These are phyloP conservation scores for Fusarium compactum DNA, from an alignment of 2,329 filamentous ascomycete species.

Conservation along the genomic window DNA sequence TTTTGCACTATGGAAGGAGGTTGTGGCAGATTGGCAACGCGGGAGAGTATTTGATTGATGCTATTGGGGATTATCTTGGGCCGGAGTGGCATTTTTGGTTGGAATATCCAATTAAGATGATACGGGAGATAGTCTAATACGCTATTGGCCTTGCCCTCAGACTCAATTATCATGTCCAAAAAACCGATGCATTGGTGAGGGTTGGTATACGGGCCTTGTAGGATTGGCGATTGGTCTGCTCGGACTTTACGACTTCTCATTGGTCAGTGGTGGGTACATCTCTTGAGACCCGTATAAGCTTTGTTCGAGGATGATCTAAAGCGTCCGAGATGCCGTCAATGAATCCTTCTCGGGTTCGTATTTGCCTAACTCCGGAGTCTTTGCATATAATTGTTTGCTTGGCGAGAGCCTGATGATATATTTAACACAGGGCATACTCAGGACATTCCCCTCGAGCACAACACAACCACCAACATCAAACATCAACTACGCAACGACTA, in stretches of 20 bases:
- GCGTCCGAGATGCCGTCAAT: fast-evolving
- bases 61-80: conserved; percentile 14
- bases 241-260: not conserved
- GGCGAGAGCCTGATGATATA: not conserved
- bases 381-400: not conserved
- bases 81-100: conserved; percentile 30
- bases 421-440: not conserved
- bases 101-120: not conserved
- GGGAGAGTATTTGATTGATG: conserved; percentile 14
- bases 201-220: not conserved
- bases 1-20: conserved; percentile 15
- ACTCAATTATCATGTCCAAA: not conserved
- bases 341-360: not conserved
- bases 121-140: not conserved
- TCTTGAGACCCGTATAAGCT: fast-evolving
- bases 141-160: not conserved
- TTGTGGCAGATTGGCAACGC: conserved; percentile 29
- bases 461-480: not conserved
- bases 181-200: not conserved
- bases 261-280: fast-evolving
- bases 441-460: no score
- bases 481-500: fast-evolving
- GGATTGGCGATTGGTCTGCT: not conserved
- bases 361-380: not conserved
- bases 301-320: fast-evolving